Conservation (phyloP, 352 stramenopile genomes). For the Phytophthora meadii region DNA sequence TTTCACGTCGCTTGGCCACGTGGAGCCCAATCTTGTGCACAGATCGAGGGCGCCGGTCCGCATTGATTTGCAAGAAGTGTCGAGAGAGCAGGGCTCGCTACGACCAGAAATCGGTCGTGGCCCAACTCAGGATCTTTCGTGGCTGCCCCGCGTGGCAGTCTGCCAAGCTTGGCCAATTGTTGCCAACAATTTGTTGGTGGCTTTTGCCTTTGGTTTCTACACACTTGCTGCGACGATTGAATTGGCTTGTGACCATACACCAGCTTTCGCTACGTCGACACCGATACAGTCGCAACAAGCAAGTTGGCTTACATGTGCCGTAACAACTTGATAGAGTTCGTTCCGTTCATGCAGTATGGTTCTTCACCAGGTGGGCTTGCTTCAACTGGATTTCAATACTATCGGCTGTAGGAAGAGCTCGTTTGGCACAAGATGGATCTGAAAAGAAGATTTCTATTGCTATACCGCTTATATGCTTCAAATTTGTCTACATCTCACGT, state of each 20-base stretch:
- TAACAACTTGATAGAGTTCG: too few species aligned
- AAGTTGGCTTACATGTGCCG: neutral
- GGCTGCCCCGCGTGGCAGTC: neutral
- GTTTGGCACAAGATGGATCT: neutral
- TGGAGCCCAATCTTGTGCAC: slow-evolving; percentile 10
- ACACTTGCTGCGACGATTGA: slow-evolving; percentile 14
- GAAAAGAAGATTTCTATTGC: too few species aligned
- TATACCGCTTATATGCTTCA: slow-evolving; percentile 23
- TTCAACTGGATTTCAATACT: slow-evolving; percentile 1
- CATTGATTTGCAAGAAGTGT: slow-evolving; percentile 21
- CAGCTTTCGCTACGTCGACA: slow-evolving; percentile 40
- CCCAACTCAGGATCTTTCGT: slow-evolving; percentile 16
- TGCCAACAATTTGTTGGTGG: too few species aligned
- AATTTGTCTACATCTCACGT: slow-evolving; percentile 35
- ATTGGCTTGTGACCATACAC: neutral
- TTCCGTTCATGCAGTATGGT: too few species aligned
- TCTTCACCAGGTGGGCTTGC: neutral
- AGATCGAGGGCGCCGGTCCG: slow-evolving; percentile 18
- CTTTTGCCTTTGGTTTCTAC: slow-evolving; percentile 9
- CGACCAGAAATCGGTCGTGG: slow-evolving; percentile 25
- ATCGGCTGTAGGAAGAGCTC: neutral
- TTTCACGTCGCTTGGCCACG: slow-evolving; percentile 13
- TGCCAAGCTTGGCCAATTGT: too few species aligned
- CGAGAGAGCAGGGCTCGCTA: slow-evolving; percentile 17
- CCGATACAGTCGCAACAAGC: slow-evolving; percentile 16